phyloP scores from a whole-genome alignment of 2,329 filamentous ascomycete species.

The Calonectria naviculata region DNA sequence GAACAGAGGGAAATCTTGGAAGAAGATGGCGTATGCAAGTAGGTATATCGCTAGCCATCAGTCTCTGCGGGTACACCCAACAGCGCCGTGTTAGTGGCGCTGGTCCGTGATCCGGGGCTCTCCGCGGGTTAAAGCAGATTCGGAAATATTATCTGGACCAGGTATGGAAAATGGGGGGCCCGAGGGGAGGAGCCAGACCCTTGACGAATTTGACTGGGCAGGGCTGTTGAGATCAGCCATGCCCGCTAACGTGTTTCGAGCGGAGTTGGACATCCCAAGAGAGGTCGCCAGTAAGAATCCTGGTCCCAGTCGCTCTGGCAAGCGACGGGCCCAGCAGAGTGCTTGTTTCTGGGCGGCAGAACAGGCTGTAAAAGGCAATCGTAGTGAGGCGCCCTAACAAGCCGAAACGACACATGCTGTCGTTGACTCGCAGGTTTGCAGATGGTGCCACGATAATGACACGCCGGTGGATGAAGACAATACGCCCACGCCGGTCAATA shows the following conservation, averaged over 20 bases:
- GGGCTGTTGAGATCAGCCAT: slow-evolving; percentile 53
- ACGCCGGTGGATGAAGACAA: not conserved
- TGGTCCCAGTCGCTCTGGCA: slow-evolving; percentile 33
- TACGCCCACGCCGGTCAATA: not conserved
- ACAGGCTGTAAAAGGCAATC: slow-evolving; percentile 18
- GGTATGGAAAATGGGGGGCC: slow-evolving; percentile 50
- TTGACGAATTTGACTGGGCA: slow-evolving; percentile 48
- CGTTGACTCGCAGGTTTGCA: not conserved
- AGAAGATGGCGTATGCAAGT: slow-evolving; percentile 41
- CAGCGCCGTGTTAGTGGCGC: slow-evolving; percentile 47
- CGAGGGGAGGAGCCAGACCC: slow-evolving; percentile 49
- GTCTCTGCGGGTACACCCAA: slow-evolving; percentile 44
- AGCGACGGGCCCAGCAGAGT: slow-evolving; percentile 33
- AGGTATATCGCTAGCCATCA: slow-evolving; percentile 47
- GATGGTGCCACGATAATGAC: not conserved
- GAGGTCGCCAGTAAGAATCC: slow-evolving; percentile 41
- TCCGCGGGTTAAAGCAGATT: slow-evolving; percentile 59
- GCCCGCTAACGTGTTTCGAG: slow-evolving; percentile 55
- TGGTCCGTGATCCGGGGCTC: slow-evolving; percentile 55
- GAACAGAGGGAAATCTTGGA: slow-evolving; percentile 38
- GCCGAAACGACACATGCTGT: not conserved
- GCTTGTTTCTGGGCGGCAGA: slow-evolving; percentile 34
- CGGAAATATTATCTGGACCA: slow-evolving; percentile 61
- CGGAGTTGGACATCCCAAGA: slow-evolving; percentile 48
- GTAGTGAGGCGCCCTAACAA: not conserved